Conservation (phyloP, 2,329 filamentous ascomycete genomes). For the Trichoderma koningiopsis region DNA sequence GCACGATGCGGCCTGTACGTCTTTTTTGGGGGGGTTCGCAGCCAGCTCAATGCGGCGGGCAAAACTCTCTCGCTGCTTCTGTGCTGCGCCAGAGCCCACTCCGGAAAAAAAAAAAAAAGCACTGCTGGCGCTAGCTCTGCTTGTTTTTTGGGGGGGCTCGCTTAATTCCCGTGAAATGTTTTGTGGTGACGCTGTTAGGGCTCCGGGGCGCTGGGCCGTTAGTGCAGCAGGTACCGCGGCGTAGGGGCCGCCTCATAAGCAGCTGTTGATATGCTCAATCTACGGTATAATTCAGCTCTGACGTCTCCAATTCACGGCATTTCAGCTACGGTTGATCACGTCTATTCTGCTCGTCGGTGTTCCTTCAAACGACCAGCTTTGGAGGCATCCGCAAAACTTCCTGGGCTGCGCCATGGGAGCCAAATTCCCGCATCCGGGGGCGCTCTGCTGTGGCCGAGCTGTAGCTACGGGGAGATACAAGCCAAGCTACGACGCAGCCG, state of each 20-base stretch:
- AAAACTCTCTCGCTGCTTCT: constrained; percentile 16
- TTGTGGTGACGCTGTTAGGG: constrained; percentile 34
- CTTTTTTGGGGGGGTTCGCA: background rate
- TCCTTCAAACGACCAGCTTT: background rate
- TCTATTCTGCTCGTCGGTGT: background rate
- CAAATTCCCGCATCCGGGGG: constrained; percentile 14
- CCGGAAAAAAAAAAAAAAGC: constrained; percentile 25
- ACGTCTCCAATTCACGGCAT: background rate
- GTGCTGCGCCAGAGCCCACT: constrained; percentile 17
- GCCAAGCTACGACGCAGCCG: constrained; percentile 21
- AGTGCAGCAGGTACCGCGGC: constrained; percentile 26
- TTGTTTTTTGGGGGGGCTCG: constrained; percentile 20
- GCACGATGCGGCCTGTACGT: constrained; percentile 25
- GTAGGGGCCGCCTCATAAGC: background rate
- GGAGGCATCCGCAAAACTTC: background rate
- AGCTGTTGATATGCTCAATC: background rate
- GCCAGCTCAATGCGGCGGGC: constrained; percentile 19
- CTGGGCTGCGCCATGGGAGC: constrained; percentile 6
- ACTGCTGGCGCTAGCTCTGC: background rate
- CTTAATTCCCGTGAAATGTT: constrained; percentile 31
- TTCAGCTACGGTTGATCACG: background rate
- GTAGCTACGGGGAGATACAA: constrained; percentile 21
- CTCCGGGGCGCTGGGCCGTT: constrained; percentile 26
- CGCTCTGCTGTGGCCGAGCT: background rate
- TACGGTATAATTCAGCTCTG: background rate